phyloP scores from a whole-genome alignment of 2,329 filamentous ascomycete genomes.

The Diplodia mutila region DNA sequence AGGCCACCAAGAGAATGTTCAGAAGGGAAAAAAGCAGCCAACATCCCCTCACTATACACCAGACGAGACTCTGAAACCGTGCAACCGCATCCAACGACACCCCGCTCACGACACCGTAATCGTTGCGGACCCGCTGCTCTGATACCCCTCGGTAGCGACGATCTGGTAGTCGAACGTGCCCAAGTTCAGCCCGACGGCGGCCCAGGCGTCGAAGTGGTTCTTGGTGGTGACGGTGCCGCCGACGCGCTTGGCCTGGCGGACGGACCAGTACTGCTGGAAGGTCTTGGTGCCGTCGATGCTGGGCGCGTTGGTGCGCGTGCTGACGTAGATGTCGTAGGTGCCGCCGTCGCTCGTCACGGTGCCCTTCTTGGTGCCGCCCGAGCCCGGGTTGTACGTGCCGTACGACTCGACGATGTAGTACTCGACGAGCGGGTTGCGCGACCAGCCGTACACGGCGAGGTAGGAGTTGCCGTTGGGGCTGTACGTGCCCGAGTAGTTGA shows the following conservation, averaged over 20 bases:
- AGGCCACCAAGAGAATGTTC: too few species aligned
- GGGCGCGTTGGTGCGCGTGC: slow-evolving; percentile 55
- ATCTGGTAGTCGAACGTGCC: slow-evolving; percentile 59
- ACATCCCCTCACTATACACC: too few species aligned
- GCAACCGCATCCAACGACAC: too few species aligned
- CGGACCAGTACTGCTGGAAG: slow-evolving; percentile 60
- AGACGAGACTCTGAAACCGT: too few species aligned
- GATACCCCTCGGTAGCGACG: slow-evolving; percentile 52
- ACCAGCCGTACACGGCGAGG: slow-evolving; percentile 64
- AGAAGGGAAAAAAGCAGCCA: too few species aligned
- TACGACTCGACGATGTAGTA: slow-evolving; percentile 63
- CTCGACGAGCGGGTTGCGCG: slow-evolving; percentile 56
- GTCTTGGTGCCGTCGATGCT: slow-evolving; percentile 58
- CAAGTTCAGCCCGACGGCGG: slow-evolving; percentile 51
- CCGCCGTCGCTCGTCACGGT: slow-evolving; percentile 58
- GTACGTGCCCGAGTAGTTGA: slow-evolving; percentile 56
- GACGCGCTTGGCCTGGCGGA: slow-evolving; percentile 55
- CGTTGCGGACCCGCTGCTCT: too few species aligned
- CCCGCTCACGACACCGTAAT: too few species aligned
- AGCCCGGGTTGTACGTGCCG: slow-evolving; percentile 55
- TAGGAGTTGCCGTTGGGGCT: slow-evolving; percentile 56
- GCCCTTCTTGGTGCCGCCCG: slow-evolving; percentile 54
- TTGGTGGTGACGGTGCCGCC: slow-evolving; percentile 55
- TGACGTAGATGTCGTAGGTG: slow-evolving; percentile 57
- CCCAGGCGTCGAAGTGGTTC: slow-evolving; percentile 61